Conservation (phyloP, 371 early-diverging fungal genomes). For the Blastocladiella emersonii region DNA sequence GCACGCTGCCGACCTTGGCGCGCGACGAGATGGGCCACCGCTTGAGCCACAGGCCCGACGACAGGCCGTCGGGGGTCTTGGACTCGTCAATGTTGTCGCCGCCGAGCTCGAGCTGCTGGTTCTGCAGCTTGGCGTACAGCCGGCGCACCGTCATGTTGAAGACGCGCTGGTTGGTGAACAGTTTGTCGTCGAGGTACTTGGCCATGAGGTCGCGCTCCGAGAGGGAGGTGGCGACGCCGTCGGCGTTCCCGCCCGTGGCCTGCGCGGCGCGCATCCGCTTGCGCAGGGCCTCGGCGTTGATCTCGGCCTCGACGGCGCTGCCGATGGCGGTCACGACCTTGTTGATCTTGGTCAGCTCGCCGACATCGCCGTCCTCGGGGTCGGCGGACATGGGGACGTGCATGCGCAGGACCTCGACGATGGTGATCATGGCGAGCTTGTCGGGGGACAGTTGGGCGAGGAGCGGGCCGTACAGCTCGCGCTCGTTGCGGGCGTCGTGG, state of each 20-base stretch:
- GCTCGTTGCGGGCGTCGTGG: slow-evolving; percentile 8
- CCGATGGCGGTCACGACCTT: slow-evolving; percentile 54
- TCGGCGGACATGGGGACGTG: slow-evolving; percentile 15
- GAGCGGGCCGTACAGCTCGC: slow-evolving; percentile 50
- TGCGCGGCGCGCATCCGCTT: slow-evolving; percentile 17
- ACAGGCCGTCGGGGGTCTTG: slow-evolving; percentile 7
- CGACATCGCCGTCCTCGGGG: slow-evolving; percentile 14
- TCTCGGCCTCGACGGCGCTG: slow-evolving; percentile 66
- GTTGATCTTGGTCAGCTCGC: slow-evolving; percentile 48
- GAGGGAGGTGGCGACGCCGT: not conserved
- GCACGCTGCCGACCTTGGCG: slow-evolving; percentile 48
- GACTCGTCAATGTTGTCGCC: not conserved
- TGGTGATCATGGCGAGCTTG: slow-evolving; percentile 68
- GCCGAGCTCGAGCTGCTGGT: slow-evolving; percentile 18
- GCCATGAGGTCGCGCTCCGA: not conserved
- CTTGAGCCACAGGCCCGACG: slow-evolving; percentile 39
- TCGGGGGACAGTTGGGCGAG: slow-evolving; percentile 54
- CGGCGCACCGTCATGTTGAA: slow-evolving; percentile 66
- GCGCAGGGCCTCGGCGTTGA: slow-evolving; percentile 60
- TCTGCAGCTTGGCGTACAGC: slow-evolving; percentile 40
- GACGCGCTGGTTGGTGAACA: slow-evolving; percentile 26
- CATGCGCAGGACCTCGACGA: slow-evolving; percentile 59
- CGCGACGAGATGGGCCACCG: slow-evolving; percentile 47
- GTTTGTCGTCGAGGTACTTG: not conserved
- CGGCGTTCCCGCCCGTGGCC: not conserved